Evolutionary conservation across 2,329 filamentous ascomycete species (phyloP).

Genomic region (Anthostomella pinea): DNA sequence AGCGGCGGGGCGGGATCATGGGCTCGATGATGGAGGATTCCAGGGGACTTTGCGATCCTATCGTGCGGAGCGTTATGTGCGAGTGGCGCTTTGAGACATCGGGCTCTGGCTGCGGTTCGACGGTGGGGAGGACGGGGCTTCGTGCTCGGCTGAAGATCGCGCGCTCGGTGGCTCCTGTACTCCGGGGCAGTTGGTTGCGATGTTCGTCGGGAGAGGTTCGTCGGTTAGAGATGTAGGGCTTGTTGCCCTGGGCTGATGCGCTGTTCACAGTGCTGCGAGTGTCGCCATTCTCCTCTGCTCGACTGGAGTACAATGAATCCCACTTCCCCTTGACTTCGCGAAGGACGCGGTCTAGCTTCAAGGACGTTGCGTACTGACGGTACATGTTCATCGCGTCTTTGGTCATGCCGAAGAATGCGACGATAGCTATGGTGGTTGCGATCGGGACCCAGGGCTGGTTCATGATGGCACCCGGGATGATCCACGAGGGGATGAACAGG

Average conservation of each 20-base stretch:
- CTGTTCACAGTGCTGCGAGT: neutral
- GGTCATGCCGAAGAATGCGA: slow-evolving; percentile 56
- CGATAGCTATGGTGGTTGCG: slow-evolving; percentile 45
- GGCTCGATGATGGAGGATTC: slow-evolving; percentile 8
- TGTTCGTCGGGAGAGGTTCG: neutral
- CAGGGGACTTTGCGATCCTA: neutral
- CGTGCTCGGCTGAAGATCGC: neutral
- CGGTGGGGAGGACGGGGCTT: neutral
- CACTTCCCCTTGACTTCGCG: slow-evolving; percentile 1
- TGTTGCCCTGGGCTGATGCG: neutral
- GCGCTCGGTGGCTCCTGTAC: too few species aligned
- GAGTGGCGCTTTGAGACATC: slow-evolving; percentile 4
- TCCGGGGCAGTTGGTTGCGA: neutral
- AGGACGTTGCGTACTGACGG: slow-evolving; percentile 25
- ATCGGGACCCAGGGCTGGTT: slow-evolving; percentile 50
- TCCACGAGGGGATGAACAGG: slow-evolving; percentile 41
- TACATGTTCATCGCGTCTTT: slow-evolving; percentile 52
- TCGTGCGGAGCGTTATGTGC: neutral
- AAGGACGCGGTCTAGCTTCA: slow-evolving; percentile 14
- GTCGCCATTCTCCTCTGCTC: slow-evolving; percentile 1
- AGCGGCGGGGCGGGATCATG: slow-evolving; percentile 20
- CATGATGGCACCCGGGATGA: slow-evolving; percentile 38
- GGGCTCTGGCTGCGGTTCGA: too few species aligned
- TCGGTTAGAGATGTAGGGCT: neutral
- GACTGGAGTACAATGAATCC: neutral